These are phyloP conservation scores for Yamadazyma atlantica DNA, from an alignment of 1,139 yeast species.

Conservation along the genomic window DNA sequence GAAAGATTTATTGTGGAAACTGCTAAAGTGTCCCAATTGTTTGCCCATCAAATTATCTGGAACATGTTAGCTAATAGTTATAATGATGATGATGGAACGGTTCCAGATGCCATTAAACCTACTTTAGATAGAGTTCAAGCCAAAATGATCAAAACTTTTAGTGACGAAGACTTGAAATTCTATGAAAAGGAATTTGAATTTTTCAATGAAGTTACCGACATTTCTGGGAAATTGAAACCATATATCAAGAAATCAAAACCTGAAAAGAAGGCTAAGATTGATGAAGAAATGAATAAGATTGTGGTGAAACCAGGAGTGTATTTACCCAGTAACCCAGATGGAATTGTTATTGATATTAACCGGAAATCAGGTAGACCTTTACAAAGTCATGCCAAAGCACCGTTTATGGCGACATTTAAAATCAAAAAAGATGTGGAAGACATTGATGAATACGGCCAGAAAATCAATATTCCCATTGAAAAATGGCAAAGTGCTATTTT, in stretches of 20 bases:
- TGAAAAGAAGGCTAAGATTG: conserved; percentile 94
- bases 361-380: conserved; percentile 93
- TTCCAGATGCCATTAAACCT: conserved; percentile 85
- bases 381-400: conserved; percentile 98
- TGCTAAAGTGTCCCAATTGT: conserved; percentile 84
- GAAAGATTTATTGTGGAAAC: conserved; percentile 89
- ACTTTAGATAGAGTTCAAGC: conserved; percentile 70
- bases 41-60: conserved; percentile 98
- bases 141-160: conserved; percentile 65
- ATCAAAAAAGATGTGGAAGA: conserved; percentile 59
- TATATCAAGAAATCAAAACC: conserved; percentile 92
- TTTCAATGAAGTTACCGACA: conserved; percentile 87
- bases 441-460: conserved; percentile 44
- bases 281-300: conserved; percentile 89
- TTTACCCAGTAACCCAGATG: conserved; percentile 95
- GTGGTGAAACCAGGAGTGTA: conserved; percentile 82
- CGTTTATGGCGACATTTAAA: conserved; percentile 94
- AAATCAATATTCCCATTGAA: conserved; percentile 40
- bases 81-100: conserved; percentile 80
- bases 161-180: conserved; percentile 58
- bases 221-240: conserved; percentile 93
- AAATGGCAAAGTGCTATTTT: conserved; percentile 95
- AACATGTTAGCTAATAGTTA: conserved; percentile 92
- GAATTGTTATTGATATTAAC: conserved; percentile 87
- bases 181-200: conserved; percentile 85